A percentile compares a stretch with the other conserved stretches of the same genome.
Conservation (phyloP, 805 yeast genomes). For the Kuraishia hungarica region DNA sequence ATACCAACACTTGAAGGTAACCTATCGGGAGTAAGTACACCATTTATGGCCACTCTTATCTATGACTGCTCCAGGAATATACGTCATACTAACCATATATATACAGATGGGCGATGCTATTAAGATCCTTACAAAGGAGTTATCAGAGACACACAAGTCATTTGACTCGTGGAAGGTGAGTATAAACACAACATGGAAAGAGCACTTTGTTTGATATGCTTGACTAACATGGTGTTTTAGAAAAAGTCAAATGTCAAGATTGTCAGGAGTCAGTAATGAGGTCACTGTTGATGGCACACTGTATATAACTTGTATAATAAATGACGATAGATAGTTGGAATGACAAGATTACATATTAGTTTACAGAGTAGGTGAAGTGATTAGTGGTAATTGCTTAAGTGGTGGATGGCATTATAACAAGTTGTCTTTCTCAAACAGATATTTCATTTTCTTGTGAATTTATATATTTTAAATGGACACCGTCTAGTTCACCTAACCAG, state of each 20-base stretch:
- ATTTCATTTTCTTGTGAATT: too few relatives aligned
- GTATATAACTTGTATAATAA: not conserved
- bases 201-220: not conserved
- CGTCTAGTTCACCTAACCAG: too few relatives aligned
- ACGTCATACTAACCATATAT: constrained; percentile 1
- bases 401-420: too few relatives aligned
- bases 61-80: too few relatives aligned
- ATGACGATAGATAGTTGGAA: not conserved
- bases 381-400: too few relatives aligned
- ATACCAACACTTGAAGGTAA: constrained; percentile 53
- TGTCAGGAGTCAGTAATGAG: constrained; percentile 20
- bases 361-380: too few relatives aligned
- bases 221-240: constrained; percentile 4
- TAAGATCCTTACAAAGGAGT: constrained; percentile 28
- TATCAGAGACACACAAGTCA: constrained; percentile 28
- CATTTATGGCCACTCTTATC: not conserved
- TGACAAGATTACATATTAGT: not conserved
- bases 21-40: constrained; percentile 30
- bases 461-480: too few relatives aligned
- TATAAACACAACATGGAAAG: not conserved
- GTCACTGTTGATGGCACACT: too few relatives aligned
- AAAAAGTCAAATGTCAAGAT: constrained; percentile 39
- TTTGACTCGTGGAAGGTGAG: constrained; percentile 38
- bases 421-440: too few relatives aligned
- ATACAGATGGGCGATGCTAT: constrained; percentile 27